phyloP scores from a whole-genome alignment of 2,329 filamentous ascomycete species.

The Pezizomycotina sp. region DNA sequence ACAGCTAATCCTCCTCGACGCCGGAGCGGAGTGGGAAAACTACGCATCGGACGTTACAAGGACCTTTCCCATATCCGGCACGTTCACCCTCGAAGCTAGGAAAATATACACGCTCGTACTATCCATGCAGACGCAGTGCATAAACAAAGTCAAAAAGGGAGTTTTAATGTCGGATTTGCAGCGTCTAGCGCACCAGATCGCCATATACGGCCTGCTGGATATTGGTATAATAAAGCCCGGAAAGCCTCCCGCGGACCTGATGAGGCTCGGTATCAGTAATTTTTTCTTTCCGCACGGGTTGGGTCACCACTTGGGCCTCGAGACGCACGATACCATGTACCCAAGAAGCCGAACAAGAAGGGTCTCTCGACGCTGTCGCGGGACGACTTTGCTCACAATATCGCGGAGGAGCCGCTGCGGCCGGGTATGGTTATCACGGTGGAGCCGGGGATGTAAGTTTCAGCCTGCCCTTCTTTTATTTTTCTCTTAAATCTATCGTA shows the following conservation, averaged over 20 bases:
- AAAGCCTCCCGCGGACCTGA: too few species aligned
- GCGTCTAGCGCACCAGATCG: conserved; percentile 53
- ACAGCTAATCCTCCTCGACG: conserved; percentile 68
- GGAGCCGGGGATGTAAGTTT: conserved; percentile 52
- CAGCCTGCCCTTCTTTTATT: background rate
- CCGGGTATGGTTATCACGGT: conserved; percentile 58
- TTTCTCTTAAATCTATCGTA: background rate
- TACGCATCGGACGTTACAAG: conserved; percentile 87
- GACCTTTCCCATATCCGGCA: conserved; percentile 61
- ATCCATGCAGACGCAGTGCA: conserved; percentile 63
- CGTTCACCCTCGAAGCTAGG: conserved; percentile 50
- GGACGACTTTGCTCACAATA: conserved; percentile 10
- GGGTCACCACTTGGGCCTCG: conserved; percentile 47
- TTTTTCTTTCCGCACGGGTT: conserved; percentile 51
- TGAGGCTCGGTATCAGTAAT: conserved; percentile 40
- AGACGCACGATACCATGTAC: conserved; percentile 39
- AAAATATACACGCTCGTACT: conserved; percentile 63
- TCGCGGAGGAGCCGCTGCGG: conserved; percentile 29
- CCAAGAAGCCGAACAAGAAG: conserved; percentile 36
- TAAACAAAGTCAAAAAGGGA: conserved; percentile 51
- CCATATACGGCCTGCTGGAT: conserved; percentile 50
- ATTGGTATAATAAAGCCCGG: conserved; percentile 57
- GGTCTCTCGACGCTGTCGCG: conserved; percentile 54
- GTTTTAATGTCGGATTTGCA: conserved; percentile 57
- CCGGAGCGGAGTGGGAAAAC: conserved; percentile 66